A percentile compares a stretch with the other conserved stretches of the same genome.
These are phyloP conservation scores for Prunus mume DNA, from an alignment of 306 rosid species.

Conservation along the genomic window DNA sequence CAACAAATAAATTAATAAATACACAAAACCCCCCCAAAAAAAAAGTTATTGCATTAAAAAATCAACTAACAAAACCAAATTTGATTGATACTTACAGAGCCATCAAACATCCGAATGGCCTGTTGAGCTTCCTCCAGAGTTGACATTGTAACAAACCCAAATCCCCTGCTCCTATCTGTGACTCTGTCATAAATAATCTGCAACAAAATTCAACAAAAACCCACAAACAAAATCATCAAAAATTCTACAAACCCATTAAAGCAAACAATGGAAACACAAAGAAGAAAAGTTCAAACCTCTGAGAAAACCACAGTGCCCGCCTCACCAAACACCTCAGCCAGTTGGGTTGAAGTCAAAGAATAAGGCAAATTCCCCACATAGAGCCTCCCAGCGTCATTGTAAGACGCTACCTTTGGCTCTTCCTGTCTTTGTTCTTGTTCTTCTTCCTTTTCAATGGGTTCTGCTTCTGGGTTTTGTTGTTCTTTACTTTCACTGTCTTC, in stretches of 20 bases:
- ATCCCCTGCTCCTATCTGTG: conserved; percentile 91
- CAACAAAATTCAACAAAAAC: conserved; percentile 18
- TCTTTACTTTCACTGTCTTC: conserved; percentile 31
- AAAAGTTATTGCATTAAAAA: background rate
- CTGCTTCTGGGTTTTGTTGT: conserved; percentile 32
- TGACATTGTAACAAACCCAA: conserved; percentile 87
- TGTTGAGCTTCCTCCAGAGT: conserved; percentile 74
- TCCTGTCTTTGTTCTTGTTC: conserved; percentile 25
- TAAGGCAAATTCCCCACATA: conserved; percentile 87
- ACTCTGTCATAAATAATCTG: conserved; percentile 85
- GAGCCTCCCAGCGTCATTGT: conserved; percentile 68
- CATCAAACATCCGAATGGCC: conserved; percentile 86
- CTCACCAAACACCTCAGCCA: conserved; percentile 68
- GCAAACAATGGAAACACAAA: conserved; percentile 13
- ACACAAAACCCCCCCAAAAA: background rate
- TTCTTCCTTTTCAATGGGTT: conserved; percentile 22
- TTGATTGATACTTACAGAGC: conserved; percentile 55
- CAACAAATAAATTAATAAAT: background rate
- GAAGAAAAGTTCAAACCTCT: conserved; percentile 53
- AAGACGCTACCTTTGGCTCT: conserved; percentile 34
- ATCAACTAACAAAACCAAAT: background rate
- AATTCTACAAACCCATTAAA: background rate
- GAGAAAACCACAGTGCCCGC: conserved; percentile 69
- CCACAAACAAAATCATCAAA: conserved; percentile 5
- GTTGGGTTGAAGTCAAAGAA: conserved; percentile 54